These are phyloP conservation scores for Eucalyptus fibrosa DNA, from an alignment of 345 rosid genomes.

Conservation along the genomic window DNA sequence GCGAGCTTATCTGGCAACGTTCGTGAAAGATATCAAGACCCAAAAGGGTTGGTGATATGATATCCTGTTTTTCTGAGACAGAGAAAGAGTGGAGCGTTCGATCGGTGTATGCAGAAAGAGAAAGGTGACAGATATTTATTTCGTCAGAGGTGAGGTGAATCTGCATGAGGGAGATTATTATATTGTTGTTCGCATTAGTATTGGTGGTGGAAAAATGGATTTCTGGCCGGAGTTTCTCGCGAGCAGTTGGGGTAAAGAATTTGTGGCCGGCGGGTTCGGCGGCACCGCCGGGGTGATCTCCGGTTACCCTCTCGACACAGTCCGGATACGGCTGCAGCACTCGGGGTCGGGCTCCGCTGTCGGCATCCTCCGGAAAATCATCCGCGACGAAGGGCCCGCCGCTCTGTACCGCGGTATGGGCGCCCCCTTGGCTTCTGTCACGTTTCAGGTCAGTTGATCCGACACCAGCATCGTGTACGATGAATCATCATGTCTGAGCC, in stretches of 20 bases:
- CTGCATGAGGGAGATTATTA: background rate
- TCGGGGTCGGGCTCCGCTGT: slow-evolving; percentile 51
- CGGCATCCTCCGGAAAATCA: slow-evolving; percentile 39
- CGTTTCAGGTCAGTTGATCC: slow-evolving; percentile 55
- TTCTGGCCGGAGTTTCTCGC: slow-evolving; percentile 96
- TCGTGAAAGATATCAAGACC: background rate
- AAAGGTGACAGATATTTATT: background rate
- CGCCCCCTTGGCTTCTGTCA: slow-evolving; percentile 89
- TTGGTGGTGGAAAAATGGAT: slow-evolving; percentile 28
- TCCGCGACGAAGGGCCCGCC: slow-evolving; percentile 52
- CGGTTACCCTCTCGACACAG: slow-evolving; percentile 87
- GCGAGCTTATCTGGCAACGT: background rate
- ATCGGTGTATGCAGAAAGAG: background rate
- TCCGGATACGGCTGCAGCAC: slow-evolving; percentile 67
- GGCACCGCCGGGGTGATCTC: slow-evolving; percentile 89
- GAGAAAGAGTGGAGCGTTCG: background rate
- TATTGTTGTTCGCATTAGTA: background rate
- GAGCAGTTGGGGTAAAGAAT: slow-evolving; percentile 69
- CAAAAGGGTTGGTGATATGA: background rate
- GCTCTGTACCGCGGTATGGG: slow-evolving; percentile 88
- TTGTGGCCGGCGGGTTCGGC: slow-evolving; percentile 90
- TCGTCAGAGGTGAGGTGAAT: background rate
- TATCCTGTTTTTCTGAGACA: background rate
- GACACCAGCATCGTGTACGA: background rate
- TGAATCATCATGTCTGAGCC: background rate